Evolutionary conservation across 805 yeast genomes (phyloP), one percentile per base, ranked within the genome.

Genomic region (Saturnispora saitoi): DNA sequence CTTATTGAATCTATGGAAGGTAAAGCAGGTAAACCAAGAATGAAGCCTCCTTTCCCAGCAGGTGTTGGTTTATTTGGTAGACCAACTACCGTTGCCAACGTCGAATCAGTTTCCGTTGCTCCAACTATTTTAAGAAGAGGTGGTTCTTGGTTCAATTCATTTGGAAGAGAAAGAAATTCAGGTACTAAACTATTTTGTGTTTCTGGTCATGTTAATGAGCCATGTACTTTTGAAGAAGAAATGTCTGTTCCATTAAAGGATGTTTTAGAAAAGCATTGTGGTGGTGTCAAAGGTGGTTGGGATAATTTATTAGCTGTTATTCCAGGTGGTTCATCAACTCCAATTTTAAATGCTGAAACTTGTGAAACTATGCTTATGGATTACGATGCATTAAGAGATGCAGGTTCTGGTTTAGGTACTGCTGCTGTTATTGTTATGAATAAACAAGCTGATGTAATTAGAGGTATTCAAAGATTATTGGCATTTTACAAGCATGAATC

Each of bases 1-100:
- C 71, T 87, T 64, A 86, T 87, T 62, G 95, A 87, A 71, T 81
- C 90, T 3, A 72, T 87, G 48, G 95, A 87, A 70, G 95, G 95
- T 59, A 87, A 87, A 69, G 95, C 93, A 50, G 95, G 95, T 56
- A 87, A 87, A 70, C 95, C 95, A 57, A 80, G 95, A 69, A 76
- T 87, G 66, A 87, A 87, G 79, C 95, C 95, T 32, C 95, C 95
- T 55, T 87, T 87, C 78, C 95, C 95, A 32, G 95, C 95, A 32
- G 95, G 95, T 61, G 91, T 86, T 51, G 95, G 95, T 60, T 72
- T 87, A 48, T 87, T 84, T 58, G 95, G 95, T 61, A 78, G 95
- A 67, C 95, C 95, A 56, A 79, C 90, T 30, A 87, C 95, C 40
- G 95, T 87, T 51, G 83, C 95, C 54, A 87, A 87, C 63, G 95